These are phyloP conservation scores for Pseudogymnoascus sp. DNA, from an alignment of 2,329 filamentous ascomycete species.

Conservation along the genomic window DNA sequence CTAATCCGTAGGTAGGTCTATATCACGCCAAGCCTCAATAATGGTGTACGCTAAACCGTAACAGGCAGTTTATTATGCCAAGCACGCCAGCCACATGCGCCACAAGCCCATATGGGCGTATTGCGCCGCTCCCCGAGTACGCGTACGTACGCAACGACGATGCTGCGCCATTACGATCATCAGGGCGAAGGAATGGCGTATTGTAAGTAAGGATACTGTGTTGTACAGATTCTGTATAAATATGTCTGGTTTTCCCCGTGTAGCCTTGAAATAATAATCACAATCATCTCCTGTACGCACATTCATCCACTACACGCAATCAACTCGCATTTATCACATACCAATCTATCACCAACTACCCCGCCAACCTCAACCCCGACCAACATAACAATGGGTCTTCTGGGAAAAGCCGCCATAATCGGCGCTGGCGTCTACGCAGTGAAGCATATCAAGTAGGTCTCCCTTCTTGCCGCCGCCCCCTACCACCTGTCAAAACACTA, in stretches of 20 bases:
- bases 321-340: not conserved
- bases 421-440: conserved; percentile 2
- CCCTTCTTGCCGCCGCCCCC: not conserved
- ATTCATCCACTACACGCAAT: not conserved
- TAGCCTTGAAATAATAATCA: not conserved
- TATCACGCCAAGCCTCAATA: too few relatives aligned
- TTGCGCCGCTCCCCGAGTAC: not conserved
- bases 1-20: too few relatives aligned
- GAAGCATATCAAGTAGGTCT: not conserved
- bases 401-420: not conserved
- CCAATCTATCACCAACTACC: too few relatives aligned
- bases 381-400: not conserved
- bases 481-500: not conserved
- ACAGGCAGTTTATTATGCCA: too few relatives aligned
- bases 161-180: not conserved
- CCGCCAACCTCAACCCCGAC: not conserved
- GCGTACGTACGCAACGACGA: not conserved
- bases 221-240: not conserved
- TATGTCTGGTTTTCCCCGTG: not conserved
- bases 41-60: too few relatives aligned
- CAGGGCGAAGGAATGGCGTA: not conserved
- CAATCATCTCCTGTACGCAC: not conserved
- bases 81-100: too few relatives aligned
- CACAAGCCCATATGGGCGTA: not conserved
- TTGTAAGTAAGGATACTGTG: not conserved